These are phyloP conservation scores for Radiomyces spectabilis DNA, from an alignment of 192 early-diverging fungal species.

Conservation along the genomic window DNA sequence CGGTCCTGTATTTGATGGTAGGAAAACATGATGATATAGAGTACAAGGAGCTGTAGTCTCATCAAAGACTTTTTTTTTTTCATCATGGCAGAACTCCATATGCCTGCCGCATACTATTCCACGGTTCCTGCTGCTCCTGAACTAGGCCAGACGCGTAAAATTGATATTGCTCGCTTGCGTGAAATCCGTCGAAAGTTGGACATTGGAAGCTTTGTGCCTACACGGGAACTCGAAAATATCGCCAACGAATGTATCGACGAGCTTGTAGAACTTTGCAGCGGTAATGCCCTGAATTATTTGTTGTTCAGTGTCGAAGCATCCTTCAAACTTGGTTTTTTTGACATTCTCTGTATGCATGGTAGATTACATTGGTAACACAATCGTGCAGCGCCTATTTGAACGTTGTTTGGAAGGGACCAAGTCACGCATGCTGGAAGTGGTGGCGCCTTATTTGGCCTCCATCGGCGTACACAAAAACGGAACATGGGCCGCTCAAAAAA, in stretches of 20 bases:
- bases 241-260: conserved; percentile 79
- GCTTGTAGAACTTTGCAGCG: conserved; percentile 83
- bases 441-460: conserved; percentile 78
- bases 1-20: conserved; percentile 22
- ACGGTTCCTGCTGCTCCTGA: conserved; percentile 64
- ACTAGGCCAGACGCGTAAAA: conserved; percentile 46
- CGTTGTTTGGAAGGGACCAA: conserved; percentile 61
- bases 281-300: conserved; percentile 35
- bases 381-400: conserved; percentile 90
- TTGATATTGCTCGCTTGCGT: conserved; percentile 75
- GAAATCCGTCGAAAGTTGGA: conserved; percentile 90
- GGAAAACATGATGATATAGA: neutral
- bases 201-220: conserved; percentile 49
- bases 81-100: conserved; percentile 13
- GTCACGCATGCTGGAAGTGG: conserved; percentile 62
- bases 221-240: conserved; percentile 69
- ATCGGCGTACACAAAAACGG: conserved; percentile 98
- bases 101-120: conserved; percentile 32
- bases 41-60: neutral
- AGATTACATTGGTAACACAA: conserved; percentile 94
- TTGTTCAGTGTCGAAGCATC: too few species aligned
- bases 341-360: too few species aligned
- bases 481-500: conserved; percentile 98
- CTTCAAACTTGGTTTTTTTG: too few species aligned
- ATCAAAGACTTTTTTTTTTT: conserved; percentile 4